phyloP scores from a whole-genome alignment of 352 stramenopile genomes.

The Globisporangium rhizosaccharum region DNA sequence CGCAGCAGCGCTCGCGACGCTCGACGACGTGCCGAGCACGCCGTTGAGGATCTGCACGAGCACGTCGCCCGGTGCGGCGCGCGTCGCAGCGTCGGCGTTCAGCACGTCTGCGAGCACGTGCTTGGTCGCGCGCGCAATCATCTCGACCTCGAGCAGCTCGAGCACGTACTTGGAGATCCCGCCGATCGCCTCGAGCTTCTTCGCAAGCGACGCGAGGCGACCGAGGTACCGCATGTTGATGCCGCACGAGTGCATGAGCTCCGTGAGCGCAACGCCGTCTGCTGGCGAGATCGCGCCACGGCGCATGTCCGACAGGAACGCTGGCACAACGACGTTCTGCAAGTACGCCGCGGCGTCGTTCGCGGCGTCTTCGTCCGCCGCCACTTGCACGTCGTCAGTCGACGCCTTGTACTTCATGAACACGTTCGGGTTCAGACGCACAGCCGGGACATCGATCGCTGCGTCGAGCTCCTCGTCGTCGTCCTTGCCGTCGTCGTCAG shows the following conservation, averaged over 20 bases:
- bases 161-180: conserved; percentile 91
- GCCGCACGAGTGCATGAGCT: conserved; percentile 92
- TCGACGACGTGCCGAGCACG: conserved; percentile 49
- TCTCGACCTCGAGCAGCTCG: conserved; percentile 91
- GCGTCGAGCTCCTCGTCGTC: conserved; percentile 42
- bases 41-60: conserved; percentile 84
- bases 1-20: conserved; percentile 28
- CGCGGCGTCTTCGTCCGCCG: conserved; percentile 62
- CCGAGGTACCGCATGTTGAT: conserved; percentile 98
- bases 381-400: conserved; percentile 52
- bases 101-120: conserved; percentile 73
- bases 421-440: conserved; percentile 84
- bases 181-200: conserved; percentile 88
- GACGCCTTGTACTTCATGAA: conserved; percentile 88
- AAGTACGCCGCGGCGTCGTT: conserved; percentile 80
- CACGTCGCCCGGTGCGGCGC: conserved; percentile 60
- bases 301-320: conserved; percentile 81
- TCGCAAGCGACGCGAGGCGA: conserved; percentile 86
- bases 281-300: conserved; percentile 72
- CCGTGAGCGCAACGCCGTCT: conserved; percentile 90
- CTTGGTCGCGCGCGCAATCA: conserved; percentile 92
- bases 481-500: conserved; percentile 20
- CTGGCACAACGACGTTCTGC: conserved; percentile 80
- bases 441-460: conserved; percentile 31
- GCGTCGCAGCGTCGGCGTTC: conserved; percentile 51